Evolutionary conservation across 176 grass and related monocot genomes (phyloP), one percentile per base, ranked within the genome.

Genomic region (Typha latifolia): DNA sequence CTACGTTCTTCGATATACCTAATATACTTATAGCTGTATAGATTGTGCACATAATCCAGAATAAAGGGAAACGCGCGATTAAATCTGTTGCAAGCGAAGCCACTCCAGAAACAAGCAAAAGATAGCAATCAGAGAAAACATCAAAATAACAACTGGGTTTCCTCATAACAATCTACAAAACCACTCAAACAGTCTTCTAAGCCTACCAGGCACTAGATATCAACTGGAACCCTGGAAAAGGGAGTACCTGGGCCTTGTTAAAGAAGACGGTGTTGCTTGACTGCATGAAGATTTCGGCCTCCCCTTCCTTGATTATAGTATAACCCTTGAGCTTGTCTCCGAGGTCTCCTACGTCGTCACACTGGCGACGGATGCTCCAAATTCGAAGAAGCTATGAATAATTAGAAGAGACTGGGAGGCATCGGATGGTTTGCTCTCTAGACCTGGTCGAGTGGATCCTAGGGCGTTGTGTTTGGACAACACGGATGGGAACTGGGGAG

Each of bases 241-340:
- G 2, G 13, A 3, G 20, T 49, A 95, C 94, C 89, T 97, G 94
- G 7, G 90, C 83, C 47, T 87, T 87, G 68, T 97, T 93, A 67
- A 76, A 97, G 83, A 99, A 93, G 62, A 99, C 94, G 37, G 75
- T 73, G 76, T 90, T 93, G 31, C 70, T 87, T 61, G 69, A 84
- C 49, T 82, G 79, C 76, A 90, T 73, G 21, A 93, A 81, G 49
- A 99, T 99, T 77, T 99, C 82, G 6, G 94, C 94, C 65, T 99
- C 94, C 23, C 94, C 94, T 61, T 99, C 94, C 70, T 69, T 90
- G 66, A 78, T 79, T 21, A 99, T 75, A 43, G 85, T 70, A 20
- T 87, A 99, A 72, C 80, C 81, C 73, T 83, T 74, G 23, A 91
- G 81, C 68, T 76, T 82, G n/a, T 90, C 62, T 63, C 68, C 75